phyloP scores from a whole-genome alignment of 495 filamentous ascomycete species.

The Penicillium daleae region DNA sequence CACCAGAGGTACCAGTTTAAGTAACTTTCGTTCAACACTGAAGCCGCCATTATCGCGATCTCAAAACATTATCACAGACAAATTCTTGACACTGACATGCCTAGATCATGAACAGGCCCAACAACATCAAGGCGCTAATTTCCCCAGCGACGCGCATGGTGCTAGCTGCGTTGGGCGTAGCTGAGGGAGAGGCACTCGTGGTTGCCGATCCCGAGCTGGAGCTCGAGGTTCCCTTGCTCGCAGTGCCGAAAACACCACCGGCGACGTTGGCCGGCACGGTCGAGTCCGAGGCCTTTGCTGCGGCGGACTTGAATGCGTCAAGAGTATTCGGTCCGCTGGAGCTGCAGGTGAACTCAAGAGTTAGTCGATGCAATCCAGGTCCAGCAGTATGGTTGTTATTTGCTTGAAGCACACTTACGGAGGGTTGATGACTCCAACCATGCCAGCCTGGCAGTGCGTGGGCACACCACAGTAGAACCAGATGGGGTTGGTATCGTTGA shows the following conservation, averaged over 20 bases:
- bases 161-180: neutral
- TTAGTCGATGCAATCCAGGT: neutral
- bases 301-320: neutral
- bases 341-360: neutral
- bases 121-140: neutral
- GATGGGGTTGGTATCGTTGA: slow-evolving; percentile 65
- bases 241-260: neutral
- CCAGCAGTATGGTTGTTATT: neutral
- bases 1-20: neutral
- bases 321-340: neutral
- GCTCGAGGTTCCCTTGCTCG: neutral
- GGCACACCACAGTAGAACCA: slow-evolving; percentile 71
- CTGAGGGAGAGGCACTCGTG: neutral
- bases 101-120: slow-evolving; percentile 2
- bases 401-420: slow-evolving; percentile 49
- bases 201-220: neutral
- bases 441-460: slow-evolving; percentile 69
- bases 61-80: neutral
- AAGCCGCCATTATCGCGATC: neutral
- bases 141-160: neutral
- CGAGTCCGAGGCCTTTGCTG: neutral
- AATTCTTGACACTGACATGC: neutral
- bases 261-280: neutral
- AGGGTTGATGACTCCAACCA: slow-evolving; percentile 72
- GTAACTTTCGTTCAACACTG: neutral